A percentile compares a stretch with the other conserved stretches of the same genome.
phyloP scores from a whole-genome alignment of 495 filamentous ascomycete species.

The Penicillium alfredii region DNA sequence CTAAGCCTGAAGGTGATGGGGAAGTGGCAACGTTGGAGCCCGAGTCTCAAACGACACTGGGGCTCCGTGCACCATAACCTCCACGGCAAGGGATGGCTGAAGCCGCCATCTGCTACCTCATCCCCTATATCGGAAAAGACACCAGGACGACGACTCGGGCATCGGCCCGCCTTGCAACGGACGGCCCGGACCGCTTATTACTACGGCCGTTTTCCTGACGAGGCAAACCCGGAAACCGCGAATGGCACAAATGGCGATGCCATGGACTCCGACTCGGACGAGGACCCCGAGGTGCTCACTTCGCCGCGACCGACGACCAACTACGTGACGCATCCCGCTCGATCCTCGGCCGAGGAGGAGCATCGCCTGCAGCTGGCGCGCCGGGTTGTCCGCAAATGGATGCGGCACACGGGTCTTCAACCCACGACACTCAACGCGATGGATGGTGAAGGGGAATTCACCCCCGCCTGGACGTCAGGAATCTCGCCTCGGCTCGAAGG shows the following conservation, averaged over 20 bases:
- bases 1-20: conserved; percentile 73
- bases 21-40: conserved; percentile 63
- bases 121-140: conserved; percentile 29
- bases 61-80: conserved; percentile 50
- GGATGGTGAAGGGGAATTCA: conserved; percentile 47
- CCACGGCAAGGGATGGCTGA: conserved; percentile 35
- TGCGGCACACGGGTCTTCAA: conserved; percentile 56
- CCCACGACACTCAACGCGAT: conserved; percentile 26
- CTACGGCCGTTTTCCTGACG: conserved; percentile 41
- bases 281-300: conserved; percentile 37
- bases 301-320: conserved; percentile 32
- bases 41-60: conserved; percentile 57
- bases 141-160: conserved; percentile 6
- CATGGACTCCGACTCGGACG: conserved; percentile 44
- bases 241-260: conserved; percentile 26
- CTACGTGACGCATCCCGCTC: conserved; percentile 37
- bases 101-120: conserved; percentile 24
- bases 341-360: conserved; percentile 36
- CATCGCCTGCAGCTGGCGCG: conserved; percentile 46
- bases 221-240: conserved; percentile 27
- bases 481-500: conserved; percentile 74
- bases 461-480: conserved; percentile 70
- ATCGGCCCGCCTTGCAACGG: conserved; percentile 22
- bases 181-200: conserved; percentile 26
- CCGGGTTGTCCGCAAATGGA: conserved; percentile 67